phyloP scores from a whole-genome alignment of 257 asterid species.

The Capsicum rhomboideum region DNA sequence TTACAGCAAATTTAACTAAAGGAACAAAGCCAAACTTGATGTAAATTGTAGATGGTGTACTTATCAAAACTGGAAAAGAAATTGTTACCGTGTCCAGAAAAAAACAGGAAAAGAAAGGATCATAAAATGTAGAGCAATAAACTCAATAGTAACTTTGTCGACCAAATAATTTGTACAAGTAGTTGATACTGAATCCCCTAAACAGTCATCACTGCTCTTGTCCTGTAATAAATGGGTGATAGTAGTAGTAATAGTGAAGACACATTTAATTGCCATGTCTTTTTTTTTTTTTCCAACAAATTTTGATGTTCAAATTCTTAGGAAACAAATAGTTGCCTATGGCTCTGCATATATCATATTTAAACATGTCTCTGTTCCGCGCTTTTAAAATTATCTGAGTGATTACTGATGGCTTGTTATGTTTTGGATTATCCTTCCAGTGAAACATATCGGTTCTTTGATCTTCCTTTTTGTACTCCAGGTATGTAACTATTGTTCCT shows the following conservation, averaged over 20 bases:
- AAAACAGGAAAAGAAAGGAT: neutral
- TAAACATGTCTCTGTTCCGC: neutral
- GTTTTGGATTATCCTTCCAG: slow-evolving; percentile 22
- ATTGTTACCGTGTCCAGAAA: too few relatives aligned
- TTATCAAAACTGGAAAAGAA: too few relatives aligned
- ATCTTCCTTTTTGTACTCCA: slow-evolving; percentile 67
- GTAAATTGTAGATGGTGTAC: too few relatives aligned
- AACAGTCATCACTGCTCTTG: neutral
- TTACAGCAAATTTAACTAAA: too few relatives aligned
- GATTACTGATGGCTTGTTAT: neutral
- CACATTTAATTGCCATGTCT: neutral
- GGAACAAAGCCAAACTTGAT: too few relatives aligned
- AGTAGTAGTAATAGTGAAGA: neutral
- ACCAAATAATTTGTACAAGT: neutral
- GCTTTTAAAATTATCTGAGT: neutral
- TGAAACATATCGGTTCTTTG: slow-evolving; percentile 64
- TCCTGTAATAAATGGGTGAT: neutral
- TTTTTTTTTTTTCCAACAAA: neutral
- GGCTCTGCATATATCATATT: neutral
- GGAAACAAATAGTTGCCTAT: neutral
- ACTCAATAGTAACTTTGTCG: neutral
- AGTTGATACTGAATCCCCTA: neutral
- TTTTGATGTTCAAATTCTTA: neutral
- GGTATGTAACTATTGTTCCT: slow-evolving; percentile 21
- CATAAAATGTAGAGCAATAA: neutral